Evolutionary conservation across 2,329 filamentous ascomycete species (phyloP), one percentile per base, ranked within the genome.

Genomic region (Peltaster fructicola): DNA sequence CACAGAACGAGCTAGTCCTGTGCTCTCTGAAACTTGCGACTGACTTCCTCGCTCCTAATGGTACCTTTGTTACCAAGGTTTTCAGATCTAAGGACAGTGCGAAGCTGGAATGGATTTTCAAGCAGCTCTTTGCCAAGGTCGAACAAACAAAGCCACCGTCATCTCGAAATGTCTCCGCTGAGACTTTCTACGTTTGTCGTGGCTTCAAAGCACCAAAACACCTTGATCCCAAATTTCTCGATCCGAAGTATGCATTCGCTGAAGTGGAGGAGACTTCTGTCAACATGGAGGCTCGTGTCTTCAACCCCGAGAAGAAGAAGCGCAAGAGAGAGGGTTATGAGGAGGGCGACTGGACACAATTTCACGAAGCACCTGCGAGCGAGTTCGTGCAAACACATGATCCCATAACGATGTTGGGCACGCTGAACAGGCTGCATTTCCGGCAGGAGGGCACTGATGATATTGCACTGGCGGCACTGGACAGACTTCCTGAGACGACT

Each of bases 41-140:
- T 0, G 85, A 98, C 38, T 98, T 98, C 40, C 56, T 98, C 30
- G 65, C 70, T 10, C 76, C 85, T 48, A 81, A 84, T 22, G 88
- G 88, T 35, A 85, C 74, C 6, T 95, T 95, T 37, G 84, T 95
- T 21, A 95, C 85, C 28, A 98, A 98, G 55, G 80, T 98, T 20
- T 98, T 98, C 61, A 63, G 88, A 34, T 91, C 80, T 16, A 95
- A 93, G 48, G 85, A 98, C 48, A 95, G 92, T 59, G 93, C 93
- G 48, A 74, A 81, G 30, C 56, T 98, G 22, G 65, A 95, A 23
- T 98, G 88, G 88, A 84, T 95, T 16, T 82, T 95, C 59, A 92
- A 92, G 48, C 88, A 98, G 51, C 64, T 98, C 1, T 98, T 98
- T 57, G 65, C 66, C 23, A 90, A 88, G 38, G 88, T 98, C 35